phyloP scores from a whole-genome alignment of 2,329 filamentous ascomycete species.

The Teratosphaeriaceae sp. region DNA sequence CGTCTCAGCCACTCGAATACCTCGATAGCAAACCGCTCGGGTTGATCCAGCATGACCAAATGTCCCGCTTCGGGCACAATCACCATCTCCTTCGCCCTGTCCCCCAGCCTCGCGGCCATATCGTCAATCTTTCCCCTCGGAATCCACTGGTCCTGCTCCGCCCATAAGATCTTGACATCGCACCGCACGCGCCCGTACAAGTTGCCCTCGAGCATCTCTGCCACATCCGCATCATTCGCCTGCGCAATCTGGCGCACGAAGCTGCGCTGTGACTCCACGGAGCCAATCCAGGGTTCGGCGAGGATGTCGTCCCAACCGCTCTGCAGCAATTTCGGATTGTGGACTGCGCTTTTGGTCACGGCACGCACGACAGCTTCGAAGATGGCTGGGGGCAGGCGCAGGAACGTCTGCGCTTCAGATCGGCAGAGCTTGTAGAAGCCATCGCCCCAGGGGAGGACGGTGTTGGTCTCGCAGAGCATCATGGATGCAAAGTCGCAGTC shows the following conservation, averaged over 20 bases:
- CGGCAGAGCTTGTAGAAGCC: constrained; percentile 39
- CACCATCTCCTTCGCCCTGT: constrained; percentile 27
- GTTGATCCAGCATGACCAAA: constrained; percentile 40
- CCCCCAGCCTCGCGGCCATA: constrained; percentile 26
- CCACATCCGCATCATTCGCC: constrained; percentile 33
- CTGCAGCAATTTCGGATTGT: constrained; percentile 19
- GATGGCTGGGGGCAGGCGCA: constrained; percentile 26
- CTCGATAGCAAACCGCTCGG: constrained; percentile 34
- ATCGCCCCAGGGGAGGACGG: constrained; percentile 37
- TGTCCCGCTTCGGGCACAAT: constrained; percentile 38
- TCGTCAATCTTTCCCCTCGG: constrained; percentile 34
- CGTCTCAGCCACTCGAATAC: constrained; percentile 28
- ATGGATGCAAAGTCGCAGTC: constrained; percentile 33
- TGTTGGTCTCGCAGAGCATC: constrained; percentile 39
- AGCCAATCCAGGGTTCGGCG: constrained; percentile 28
- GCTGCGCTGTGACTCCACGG: constrained; percentile 22
- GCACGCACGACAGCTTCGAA: constrained; percentile 34
- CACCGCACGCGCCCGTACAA: constrained; percentile 28
- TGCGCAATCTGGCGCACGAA: constrained; percentile 39
- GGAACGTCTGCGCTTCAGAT: constrained; percentile 15
- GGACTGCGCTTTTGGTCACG: constrained; percentile 36
- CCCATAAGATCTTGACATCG: constrained; percentile 39
- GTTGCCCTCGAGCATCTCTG: constrained; percentile 32
- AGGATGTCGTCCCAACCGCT: constrained; percentile 31
- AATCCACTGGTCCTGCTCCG: constrained; percentile 39